These are phyloP conservation scores for Aspergillus clavatus DNA, from an alignment of 2,329 filamentous ascomycete species.

Conservation along the genomic window DNA sequence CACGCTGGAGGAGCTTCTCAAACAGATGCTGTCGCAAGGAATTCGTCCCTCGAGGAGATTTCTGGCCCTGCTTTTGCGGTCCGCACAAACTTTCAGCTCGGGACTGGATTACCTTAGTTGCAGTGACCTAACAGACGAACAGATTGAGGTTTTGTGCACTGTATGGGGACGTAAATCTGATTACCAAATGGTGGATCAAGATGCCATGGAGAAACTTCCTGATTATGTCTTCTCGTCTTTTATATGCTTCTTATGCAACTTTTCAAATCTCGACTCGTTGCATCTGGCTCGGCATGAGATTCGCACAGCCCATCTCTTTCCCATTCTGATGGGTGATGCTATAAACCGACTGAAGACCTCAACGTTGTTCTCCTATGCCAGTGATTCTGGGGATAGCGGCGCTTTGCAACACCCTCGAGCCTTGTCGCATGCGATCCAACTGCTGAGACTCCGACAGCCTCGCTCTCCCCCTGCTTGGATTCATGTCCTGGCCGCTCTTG, in stretches of 20 bases:
- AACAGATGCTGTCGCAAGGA: constrained; percentile 45
- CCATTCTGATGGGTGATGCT: constrained; percentile 19
- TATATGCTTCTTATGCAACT: constrained; percentile 39
- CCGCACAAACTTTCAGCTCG: constrained; percentile 35
- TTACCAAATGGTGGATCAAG: constrained; percentile 11
- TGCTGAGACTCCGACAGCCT: constrained; percentile 29
- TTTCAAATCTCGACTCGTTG: constrained; percentile 17
- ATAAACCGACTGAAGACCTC: constrained; percentile 7
- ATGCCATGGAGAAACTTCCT: constrained; percentile 28
- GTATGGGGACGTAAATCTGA: constrained; percentile 14
- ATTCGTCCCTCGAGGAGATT: constrained; percentile 42
- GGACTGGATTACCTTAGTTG: constrained; percentile 42
- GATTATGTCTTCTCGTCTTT: constrained; percentile 42
- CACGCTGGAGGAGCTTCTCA: constrained; percentile 47
- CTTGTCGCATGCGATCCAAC: constrained; percentile 34
- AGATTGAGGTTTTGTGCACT: constrained; percentile 28
- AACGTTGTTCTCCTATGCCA: constrained; percentile 18
- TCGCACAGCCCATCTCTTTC: constrained; percentile 25
- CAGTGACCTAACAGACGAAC: constrained; percentile 32
- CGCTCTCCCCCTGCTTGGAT: constrained; percentile 34
- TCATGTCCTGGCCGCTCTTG: constrained; percentile 31
- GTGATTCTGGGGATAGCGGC: constrained; percentile 5
- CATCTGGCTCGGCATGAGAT: constrained; percentile 11
- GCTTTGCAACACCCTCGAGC: constrained; percentile 22
- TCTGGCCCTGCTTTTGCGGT: constrained; percentile 48